Base-by-base conservation (phyloP, 1,284 basidiomycete genomes). In the Coniophora puteana region DNA sequence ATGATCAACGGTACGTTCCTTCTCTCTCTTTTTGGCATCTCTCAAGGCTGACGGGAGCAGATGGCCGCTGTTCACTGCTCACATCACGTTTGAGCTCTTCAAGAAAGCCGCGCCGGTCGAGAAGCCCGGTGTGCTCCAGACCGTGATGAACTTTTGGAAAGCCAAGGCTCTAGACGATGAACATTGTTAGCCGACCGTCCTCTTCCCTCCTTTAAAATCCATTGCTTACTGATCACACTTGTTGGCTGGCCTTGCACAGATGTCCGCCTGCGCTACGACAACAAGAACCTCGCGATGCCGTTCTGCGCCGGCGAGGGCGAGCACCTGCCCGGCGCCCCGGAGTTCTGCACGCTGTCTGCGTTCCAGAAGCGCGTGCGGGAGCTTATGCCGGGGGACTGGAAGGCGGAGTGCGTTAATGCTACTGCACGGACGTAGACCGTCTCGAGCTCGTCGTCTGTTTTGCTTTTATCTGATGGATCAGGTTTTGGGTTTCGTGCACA, bases 251-350 rank as follows among this genome's bases (percentile, higher is more conserved):
- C n/a, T 4, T 18, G 34, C 37, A n/a, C 52, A 88, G 84, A 78
- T 51, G 71, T 92, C 23, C 78, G 89, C 6, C 77, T 88, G 69
- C 75, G 88, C 18, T 89, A 89, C 53, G 83, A 88, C 58, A 87
- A 89, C 64, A 68, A 72, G 43, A 76, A 75, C 48, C 64, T 90
- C 59, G 43, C 64, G 1, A 65, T 91, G 6, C 87, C 89, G 0
- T 53, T 80, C 5, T 92, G 89, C 50, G 76, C 80, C 1, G 71
- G 72, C 2, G 65, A 74, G 38, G 83, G 82, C 4, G 74, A 85
- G 44, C 89, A 92, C 51, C 66, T 85, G 8, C 66, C 76, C 3
- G 87, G 85, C 1, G 70, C 69, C 8, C 87, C 87, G 1, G 88
- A 90, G 54, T 79, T 90, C 52, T 91, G 89, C 62, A 82, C 81